Evolutionary conservation across 2,329 filamentous ascomycete genomes (phyloP).

Genomic region (Pestalotiopsis fici): DNA sequence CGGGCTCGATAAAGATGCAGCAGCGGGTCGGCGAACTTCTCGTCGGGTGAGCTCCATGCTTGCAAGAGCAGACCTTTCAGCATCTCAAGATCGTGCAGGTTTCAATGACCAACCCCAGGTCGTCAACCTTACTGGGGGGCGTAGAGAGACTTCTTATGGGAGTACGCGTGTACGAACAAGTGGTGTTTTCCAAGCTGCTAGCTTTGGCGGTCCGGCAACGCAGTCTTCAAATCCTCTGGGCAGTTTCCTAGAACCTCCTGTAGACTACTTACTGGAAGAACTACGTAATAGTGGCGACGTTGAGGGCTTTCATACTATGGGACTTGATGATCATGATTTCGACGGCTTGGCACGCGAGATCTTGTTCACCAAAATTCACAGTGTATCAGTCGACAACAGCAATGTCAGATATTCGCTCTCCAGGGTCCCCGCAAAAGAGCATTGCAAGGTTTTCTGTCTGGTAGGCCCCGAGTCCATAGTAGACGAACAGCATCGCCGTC

Average conservation of each 20-base stretch:
- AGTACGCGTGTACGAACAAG: conserved; percentile 66
- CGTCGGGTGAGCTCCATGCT: conserved; percentile 90
- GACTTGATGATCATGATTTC: conserved; percentile 70
- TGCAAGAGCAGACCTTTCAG: conserved; percentile 82
- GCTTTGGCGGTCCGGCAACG: conserved; percentile 36
- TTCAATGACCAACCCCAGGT: conserved; percentile 68
- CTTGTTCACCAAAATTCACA: conserved; percentile 71
- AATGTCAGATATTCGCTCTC: conserved; percentile 63
- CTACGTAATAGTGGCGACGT: conserved; percentile 62
- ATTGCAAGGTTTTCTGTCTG: conserved; percentile 69
- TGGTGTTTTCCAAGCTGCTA: conserved; percentile 40
- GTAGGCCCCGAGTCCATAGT: conserved; percentile 57
- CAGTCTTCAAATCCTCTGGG: conserved; percentile 45
- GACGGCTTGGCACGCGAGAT: conserved; percentile 73
- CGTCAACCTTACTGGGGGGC: conserved; percentile 44
- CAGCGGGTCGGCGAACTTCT: conserved; percentile 59
- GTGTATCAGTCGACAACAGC: conserved; percentile 61
- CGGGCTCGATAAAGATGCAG: conserved; percentile 65
- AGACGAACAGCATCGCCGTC: conserved; percentile 53
- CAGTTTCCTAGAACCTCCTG: conserved; percentile 67
- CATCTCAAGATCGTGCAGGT: conserved; percentile 78
- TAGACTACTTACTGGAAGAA: conserved; percentile 71
- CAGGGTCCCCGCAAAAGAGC: conserved; percentile 50
- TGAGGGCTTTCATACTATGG: conserved; percentile 72
- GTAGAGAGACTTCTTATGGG: conserved; percentile 75